Base-by-base conservation (phyloP, 768 basidiomycete genomes). In the Pleurotus salmoneostramineus region DNA sequence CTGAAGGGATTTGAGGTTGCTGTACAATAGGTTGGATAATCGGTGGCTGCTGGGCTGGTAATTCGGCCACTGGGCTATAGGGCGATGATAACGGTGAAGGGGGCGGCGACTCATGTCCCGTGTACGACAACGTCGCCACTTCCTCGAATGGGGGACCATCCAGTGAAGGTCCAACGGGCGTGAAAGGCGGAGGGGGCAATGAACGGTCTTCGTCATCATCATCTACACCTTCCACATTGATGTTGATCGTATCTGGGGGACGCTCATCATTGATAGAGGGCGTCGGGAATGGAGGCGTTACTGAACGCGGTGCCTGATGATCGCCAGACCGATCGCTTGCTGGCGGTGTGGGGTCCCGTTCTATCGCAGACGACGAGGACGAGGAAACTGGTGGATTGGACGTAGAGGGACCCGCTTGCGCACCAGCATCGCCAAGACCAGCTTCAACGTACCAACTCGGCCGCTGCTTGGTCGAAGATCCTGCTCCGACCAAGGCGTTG, bases 141-240 rank as follows among this genome's bases (percentile, higher is more conserved):
- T 65, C 67, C 27, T 69, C 68, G 51, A 74, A 76, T 8, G 72
- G 65, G 0, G 71, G 72, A 0, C 77, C 79, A 58, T 78, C 74
- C 0, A 71, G 62, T 27, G 69, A 69, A 4, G 74, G 70, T 1
- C 69, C 76, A 8, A 69, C 64, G 0, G 71, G 56, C 11, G 69
- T 64, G 62, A 77, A 79, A 6, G 75, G 72, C 0, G 79, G 79
- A 1, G 78, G 78, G 35, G 69, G 71, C 48, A 56, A 60, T 21
- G 58, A 66, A 35, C 35, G 65, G 63, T 69, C 66, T 12, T 64
- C 67, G 17, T 66, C 65, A 32, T 66, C 60, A 3, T 40, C 36
- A n/a, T 55, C 52, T 8, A 45, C 58, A 6, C 61, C 65, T 4
- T 44, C 47, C 3, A 61, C 58, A 36, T 60, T 57, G 8, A 60